A percentile compares a stretch with the other conserved stretches of the same genome.
Evolutionary conservation across 2,329 filamentous ascomycete genomes (phyloP).

Genomic region (Diaporthe aspalathi): DNA sequence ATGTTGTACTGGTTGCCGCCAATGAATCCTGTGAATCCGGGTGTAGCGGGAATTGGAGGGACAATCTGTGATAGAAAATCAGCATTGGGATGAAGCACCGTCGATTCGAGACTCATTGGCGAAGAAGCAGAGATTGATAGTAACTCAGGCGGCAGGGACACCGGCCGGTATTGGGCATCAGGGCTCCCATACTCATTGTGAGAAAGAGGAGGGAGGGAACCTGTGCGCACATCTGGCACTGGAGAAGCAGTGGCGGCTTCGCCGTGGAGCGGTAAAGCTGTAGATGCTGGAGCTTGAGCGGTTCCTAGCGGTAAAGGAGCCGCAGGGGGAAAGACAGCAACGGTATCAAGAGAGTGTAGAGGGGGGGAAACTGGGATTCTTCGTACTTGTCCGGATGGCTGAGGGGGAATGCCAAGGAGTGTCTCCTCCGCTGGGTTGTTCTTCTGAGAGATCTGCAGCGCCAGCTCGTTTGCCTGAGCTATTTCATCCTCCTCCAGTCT

Average conservation of each 20-base stretch:
- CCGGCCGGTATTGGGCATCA: background rate
- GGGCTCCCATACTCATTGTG: background rate
- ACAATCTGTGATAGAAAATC: background rate
- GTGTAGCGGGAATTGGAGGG: background rate
- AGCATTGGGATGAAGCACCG: background rate
- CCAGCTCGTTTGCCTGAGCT: background rate
- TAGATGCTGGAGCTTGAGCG: background rate
- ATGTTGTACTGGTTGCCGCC: background rate
- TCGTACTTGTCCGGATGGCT: constrained; percentile 21
- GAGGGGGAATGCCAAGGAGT: background rate
- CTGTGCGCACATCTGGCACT: background rate
- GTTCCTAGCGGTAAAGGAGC: background rate
- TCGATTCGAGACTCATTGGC: background rate
- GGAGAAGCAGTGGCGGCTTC: background rate
- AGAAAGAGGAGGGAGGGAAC: background rate
- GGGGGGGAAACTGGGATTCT: background rate
- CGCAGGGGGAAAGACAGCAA: background rate
- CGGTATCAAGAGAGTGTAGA: background rate
- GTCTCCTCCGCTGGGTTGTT: constrained; percentile 8
- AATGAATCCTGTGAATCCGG: background rate
- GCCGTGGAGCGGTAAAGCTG: background rate
- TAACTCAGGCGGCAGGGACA: background rate
- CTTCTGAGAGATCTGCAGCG: background rate
- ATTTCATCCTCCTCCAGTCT: constrained; percentile 12
- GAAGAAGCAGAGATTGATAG: background rate